Evolutionary conservation across 2,329 filamentous ascomycete genomes (phyloP), one percentile per base, ranked within the genome.

Genomic region (Coniochaeta ligniaria): DNA sequence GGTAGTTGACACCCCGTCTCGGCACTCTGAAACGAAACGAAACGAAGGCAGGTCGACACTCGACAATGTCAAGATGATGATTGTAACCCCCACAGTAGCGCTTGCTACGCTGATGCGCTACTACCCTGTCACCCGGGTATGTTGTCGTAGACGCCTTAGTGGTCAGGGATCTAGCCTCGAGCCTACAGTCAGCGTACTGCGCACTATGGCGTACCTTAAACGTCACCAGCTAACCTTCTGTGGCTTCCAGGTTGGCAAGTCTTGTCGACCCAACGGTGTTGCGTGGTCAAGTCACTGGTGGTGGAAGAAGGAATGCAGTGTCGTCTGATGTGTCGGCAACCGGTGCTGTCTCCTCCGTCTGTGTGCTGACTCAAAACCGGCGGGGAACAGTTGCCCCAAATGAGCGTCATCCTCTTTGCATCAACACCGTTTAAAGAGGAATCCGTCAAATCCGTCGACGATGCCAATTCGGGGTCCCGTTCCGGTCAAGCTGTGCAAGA

Each of bases 391-490:
- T 8, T n/a, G n/a, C n/a, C n/a, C 4, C 35, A 38, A 16, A 3
- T 43, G 6, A 43, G 20, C 14, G n/a, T 17, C 20, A 33, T 33
- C 31, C 35, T 3, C 43, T 24, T 12, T 47, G 3, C 2, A 11
- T 22, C 11, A 11, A 12, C 2, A 47, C 16, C 43, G 8, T 47
- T 24, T 47, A 12, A 14, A 22, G n/a, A 47, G 4, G 12, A 24
- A 6, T 28, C 47, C 3, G 12, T 17, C 22, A 52, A 2, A 17
- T 31, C 26, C 22, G 24, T 28, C 47, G 57, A 70, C 60, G 38
- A 73, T 74, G 72, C 69, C 72, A 22, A 64, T 68, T 62, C 69
- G 72, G 58, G 70, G 72, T 47, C 69, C 69, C 20, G 67, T 71
- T 12, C 62, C 66, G 12, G 71, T 71, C 11, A 69, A 68, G 60